These are phyloP conservation scores for Sugiyamaella novakii DNA, from an alignment of 1,139 yeast species.

Conservation along the genomic window DNA sequence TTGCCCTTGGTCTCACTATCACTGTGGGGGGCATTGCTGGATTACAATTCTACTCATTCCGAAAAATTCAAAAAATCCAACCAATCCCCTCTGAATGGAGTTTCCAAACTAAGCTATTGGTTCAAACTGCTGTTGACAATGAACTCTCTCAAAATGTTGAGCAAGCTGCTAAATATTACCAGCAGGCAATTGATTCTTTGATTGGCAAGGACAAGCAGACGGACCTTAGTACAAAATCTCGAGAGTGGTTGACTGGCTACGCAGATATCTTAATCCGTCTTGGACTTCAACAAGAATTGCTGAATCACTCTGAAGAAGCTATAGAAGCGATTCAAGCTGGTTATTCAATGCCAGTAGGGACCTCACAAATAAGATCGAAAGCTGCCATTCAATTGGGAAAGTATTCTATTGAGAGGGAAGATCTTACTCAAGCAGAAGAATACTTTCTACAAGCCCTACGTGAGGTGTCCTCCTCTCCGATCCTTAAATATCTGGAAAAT, in stretches of 20 bases:
- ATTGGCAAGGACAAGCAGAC: conserved; percentile 21
- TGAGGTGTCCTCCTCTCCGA: conserved; percentile 44
- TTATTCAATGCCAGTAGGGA: conserved; percentile 40
- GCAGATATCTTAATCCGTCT: conserved; percentile 44
- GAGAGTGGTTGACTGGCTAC: conserved; percentile 45
- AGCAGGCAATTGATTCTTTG: conserved; percentile 35
- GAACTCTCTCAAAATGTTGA: conserved; percentile 34
- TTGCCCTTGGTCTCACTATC: conserved; percentile 15
- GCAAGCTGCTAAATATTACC: conserved; percentile 31
- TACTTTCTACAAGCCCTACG: conserved; percentile 49
- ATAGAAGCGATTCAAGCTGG: conserved; percentile 39
- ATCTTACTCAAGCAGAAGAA: conserved; percentile 40
- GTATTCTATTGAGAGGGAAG: conserved; percentile 29
- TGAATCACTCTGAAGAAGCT: conserved; percentile 37
- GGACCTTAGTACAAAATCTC: conserved; percentile 34
- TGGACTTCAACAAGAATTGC: conserved; percentile 39
- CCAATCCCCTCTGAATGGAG: conserved; percentile 40
- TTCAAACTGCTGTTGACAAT: conserved; percentile 38
- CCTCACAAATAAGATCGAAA: conserved; percentile 34
- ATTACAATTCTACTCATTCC: conserved; percentile 12
- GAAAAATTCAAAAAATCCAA: conserved; percentile 35
- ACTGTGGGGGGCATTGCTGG: conserved; percentile 19
- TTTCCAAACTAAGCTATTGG: conserved; percentile 33
- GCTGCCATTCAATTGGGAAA: conserved; percentile 37
- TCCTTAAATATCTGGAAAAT: conserved; percentile 27